Conservation (phyloP, 2,329 filamentous ascomycete genomes). For the Exserohilum turcica region DNA sequence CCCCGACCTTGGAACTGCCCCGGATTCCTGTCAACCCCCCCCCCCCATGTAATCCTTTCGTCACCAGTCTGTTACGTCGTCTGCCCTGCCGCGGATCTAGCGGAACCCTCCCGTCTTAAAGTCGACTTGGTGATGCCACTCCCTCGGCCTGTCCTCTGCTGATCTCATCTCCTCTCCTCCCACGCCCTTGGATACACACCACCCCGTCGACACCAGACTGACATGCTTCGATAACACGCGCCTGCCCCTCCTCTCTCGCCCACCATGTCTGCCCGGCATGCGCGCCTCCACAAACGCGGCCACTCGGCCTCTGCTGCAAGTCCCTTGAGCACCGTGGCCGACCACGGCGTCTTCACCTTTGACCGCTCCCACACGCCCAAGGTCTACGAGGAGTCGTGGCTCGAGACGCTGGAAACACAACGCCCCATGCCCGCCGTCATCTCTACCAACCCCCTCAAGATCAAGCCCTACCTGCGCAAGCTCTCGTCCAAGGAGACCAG, state of each 20-base stretch:
- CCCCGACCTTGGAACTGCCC: constrained; percentile 11
- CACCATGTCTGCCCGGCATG: constrained; percentile 29
- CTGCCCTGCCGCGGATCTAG: constrained; percentile 12
- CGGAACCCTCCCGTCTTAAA: constrained; percentile 4
- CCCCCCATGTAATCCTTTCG: constrained; percentile 10
- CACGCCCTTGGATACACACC: too few species aligned
- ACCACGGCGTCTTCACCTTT: constrained; percentile 37
- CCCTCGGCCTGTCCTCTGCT: background rate
- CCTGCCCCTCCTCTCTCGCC: background rate
- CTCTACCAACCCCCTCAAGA: constrained; percentile 47
- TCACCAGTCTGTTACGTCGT: constrained; percentile 10
- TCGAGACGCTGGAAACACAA: constrained; percentile 32
- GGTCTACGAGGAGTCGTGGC: constrained; percentile 44
- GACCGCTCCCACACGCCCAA: constrained; percentile 43
- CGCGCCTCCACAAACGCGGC: constrained; percentile 49
- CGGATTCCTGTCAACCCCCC: constrained; percentile 16
- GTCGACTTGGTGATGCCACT: constrained; percentile 15
- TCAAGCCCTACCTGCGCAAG: constrained; percentile 63
- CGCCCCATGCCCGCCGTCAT: constrained; percentile 32
- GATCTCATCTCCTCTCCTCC: too few species aligned
- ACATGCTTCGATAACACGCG: constrained; percentile 18
- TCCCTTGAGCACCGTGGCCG: constrained; percentile 40
- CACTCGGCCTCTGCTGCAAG: constrained; percentile 47
- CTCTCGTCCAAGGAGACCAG: constrained; percentile 56
- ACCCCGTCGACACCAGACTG: too few species aligned